phyloP scores from a whole-genome alignment of 2,329 filamentous ascomycete genomes.

The Aspergillus novofumigatus region DNA sequence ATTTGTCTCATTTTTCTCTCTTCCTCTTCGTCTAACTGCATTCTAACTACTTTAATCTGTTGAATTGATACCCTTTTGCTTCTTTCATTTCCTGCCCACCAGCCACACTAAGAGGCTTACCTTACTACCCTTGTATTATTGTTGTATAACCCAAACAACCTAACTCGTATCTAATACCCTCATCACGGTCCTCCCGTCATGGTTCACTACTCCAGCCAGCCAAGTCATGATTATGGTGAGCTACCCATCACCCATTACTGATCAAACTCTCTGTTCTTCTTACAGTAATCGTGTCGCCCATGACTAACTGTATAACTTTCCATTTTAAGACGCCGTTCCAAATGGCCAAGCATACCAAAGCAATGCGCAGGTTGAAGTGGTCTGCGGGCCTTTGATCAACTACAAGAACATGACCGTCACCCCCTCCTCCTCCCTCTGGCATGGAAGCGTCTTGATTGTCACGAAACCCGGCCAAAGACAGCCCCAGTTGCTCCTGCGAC shows the following conservation, averaged over 20 bases:
- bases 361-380: slow-evolving; percentile 34
- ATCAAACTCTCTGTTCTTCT: not conserved
- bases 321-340: slow-evolving; percentile 16
- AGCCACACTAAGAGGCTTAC: not conserved
- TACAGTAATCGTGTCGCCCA: not conserved
- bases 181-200: not conserved
- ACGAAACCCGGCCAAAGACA: slow-evolving; percentile 65
- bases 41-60: not conserved
- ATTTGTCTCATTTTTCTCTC: not conserved
- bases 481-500: slow-evolving; percentile 52
- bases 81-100: not conserved
- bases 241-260: not conserved
- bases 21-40: slow-evolving; percentile 1
- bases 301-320: not conserved
- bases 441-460: slow-evolving; percentile 82
- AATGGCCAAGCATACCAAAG: slow-evolving; percentile 19
- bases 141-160: not conserved
- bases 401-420: slow-evolving; percentile 44
- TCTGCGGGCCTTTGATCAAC: slow-evolving; percentile 48
- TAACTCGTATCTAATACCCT: not conserved
- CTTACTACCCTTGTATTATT: not conserved
- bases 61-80: not conserved
- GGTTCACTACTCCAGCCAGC: not conserved
- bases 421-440: slow-evolving; percentile 52
- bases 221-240: not conserved